Evolutionary conservation across 164 flowering plant genomes (phyloP), one percentile per base, ranked within the genome.

Genomic region (Berberis thunbergii): DNA sequence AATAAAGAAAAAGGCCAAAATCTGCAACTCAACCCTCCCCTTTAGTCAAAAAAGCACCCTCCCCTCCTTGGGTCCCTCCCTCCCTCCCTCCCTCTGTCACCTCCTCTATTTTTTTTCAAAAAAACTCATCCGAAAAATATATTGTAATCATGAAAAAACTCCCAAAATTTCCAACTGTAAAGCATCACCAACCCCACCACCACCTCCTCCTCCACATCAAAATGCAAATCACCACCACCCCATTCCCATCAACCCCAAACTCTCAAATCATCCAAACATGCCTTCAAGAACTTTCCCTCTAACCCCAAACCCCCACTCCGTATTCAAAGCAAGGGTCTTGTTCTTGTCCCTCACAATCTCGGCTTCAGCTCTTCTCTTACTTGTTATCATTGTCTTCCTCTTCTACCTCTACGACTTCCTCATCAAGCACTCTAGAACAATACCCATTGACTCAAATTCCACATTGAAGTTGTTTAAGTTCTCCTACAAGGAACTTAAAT

Each of bases 401-500:
- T 78, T 81, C 79, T 80, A 83, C 64, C 66, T 90, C 6, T 90
- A 80, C 76, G 59, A 65, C 69, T 73, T 83, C 6, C 69, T 87
- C 41, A 59, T 80, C 38, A 80, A 72, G 52, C 74, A 83, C 11
- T 76, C 96, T 6, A 78, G 81, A 50, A 89, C 98, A 42, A 82
- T 71, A 65, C 98, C 98, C 4, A 83, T 84, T 59, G 91, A 87
- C 59, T 74, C 87, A 12, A 52, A 64, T 48, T 62, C 90, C 4
- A 84, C 88, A 1, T 57, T 68, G 12, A 81, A 82, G 76, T 84
- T 90, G 56, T 86, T 77, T 26, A 79, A 69, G 12, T 93, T 84
- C 74, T 73, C 84, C 5, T 87, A 81, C 87, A 80, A 65, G 39
- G 98, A 94, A 77, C 84, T 94, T 41, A 82, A 79, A 64, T 67